Conservation (phyloP, 1,139 yeast genomes). For the Geotrichum cucujoidarum region DNA sequence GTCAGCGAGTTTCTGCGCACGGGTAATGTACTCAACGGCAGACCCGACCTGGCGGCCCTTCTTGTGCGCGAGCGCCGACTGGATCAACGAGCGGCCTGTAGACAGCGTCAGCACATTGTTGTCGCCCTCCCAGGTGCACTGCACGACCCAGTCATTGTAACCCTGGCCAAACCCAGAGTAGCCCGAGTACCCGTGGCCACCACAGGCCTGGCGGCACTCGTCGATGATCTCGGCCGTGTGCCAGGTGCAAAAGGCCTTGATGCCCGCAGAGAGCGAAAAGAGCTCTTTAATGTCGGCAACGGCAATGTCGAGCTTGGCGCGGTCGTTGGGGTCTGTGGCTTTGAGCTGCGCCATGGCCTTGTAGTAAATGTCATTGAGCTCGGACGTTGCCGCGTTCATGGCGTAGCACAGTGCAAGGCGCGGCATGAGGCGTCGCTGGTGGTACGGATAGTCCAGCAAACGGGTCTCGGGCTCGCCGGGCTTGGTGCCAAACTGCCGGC, state of each 20-base stretch:
- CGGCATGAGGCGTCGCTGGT: constrained; percentile 79
- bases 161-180: constrained; percentile 84
- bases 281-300: constrained; percentile 63
- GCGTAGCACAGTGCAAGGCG: constrained; percentile 69
- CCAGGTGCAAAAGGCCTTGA: constrained; percentile 86
- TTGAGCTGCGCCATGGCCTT: constrained; percentile 49
- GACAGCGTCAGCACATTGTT: constrained; percentile 76
- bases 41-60: constrained; percentile 29
- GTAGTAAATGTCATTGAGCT: constrained; percentile 48
- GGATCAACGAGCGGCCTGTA: constrained; percentile 49
- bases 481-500: constrained; percentile 67
- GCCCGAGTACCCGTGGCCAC: constrained; percentile 87
- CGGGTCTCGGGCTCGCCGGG: constrained; percentile 35
- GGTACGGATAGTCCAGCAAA: constrained; percentile 73
- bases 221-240: constrained; percentile 67
- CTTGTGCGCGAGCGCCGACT: constrained; percentile 28
- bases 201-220: constrained; percentile 84
- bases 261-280: constrained; percentile 76
- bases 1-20: constrained; percentile 23
- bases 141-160: constrained; percentile 83
- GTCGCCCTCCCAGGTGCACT: constrained; percentile 95
- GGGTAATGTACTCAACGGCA: constrained; percentile 24
- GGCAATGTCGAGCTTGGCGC: constrained; percentile 40
- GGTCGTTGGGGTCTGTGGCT: constrained; percentile 26
- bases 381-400: constrained; percentile 63